Base-by-base conservation (phyloP, 2,329 filamentous ascomycete species). In the Pseudogymnoascus sp. region DNA sequence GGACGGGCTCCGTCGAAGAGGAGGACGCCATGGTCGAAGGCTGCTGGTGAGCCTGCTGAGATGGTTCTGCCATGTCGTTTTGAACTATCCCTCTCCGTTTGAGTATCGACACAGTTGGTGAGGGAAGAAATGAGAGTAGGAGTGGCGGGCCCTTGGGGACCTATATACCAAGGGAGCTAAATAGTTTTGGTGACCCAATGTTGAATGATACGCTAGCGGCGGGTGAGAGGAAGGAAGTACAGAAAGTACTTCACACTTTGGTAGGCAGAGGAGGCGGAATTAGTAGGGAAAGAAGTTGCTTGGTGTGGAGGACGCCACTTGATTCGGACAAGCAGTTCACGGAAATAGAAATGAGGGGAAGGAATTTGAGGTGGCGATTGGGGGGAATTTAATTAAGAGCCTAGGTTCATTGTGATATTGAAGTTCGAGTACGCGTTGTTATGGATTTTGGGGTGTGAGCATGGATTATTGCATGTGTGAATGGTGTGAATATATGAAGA, bases 1-100 rank as follows among this genome's bases (percentile, higher is more conserved):
- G 68, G 59, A 55, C 63, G 8, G 69, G 63, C 66, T 71, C 69
- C 35, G 33, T 59, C 1, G 70, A 64, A 39, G 65, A 64, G 40
- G 65, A 61, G 63, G 69, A 68, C 9, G 66, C 68, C 69, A 70
- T 72, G 59, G 60, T 65, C 4, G 69, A 64, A 48, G 69, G 66
- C 42, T 62, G 61, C 63, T 67, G 67, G 25, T 64, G 37, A 33
- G 64, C 61, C n/a, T 45, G 18, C 33, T 63, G 42, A 15, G 63
- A 61, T 60, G 65, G 65, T 55, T 55, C 48, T 55, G 48, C 48
- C 48, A 55, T 55, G 48, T 55, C 9, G 27, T 33, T 33, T 33
- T 33, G 48, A 55, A 55, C n/a, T 55, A 31, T 55, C 48, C 29
- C 48, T 31, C 48, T 8, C n/a, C 8, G 48, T 7, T 55, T 18